These are phyloP conservation scores for Penicillium sp. DNA, from an alignment of 2,329 filamentous ascomycete genomes.

Conservation along the genomic window DNA sequence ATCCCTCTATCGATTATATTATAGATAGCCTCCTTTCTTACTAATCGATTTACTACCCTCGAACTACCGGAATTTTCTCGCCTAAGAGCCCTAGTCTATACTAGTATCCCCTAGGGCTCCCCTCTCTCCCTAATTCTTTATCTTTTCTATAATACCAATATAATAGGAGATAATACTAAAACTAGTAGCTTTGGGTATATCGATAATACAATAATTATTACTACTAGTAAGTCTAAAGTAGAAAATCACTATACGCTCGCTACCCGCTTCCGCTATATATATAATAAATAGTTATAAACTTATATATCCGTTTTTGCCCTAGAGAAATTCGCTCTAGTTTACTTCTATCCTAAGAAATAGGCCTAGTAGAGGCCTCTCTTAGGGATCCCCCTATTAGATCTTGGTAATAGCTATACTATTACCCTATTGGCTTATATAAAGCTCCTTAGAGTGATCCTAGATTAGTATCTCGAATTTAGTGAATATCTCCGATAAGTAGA, in stretches of 20 bases:
- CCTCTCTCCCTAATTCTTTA: too few species aligned
- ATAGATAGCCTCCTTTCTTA: neutral
- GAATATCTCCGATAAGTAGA: too few species aligned
- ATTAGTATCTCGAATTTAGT: too few species aligned
- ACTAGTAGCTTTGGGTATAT: too few species aligned
- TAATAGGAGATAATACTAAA: too few species aligned
- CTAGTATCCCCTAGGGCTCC: conserved; percentile 20
- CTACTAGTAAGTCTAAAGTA: neutral
- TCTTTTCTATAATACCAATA: too few species aligned
- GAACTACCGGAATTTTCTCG: neutral
- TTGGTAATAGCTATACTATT: neutral
- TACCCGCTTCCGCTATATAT: too few species aligned
- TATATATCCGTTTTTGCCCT: neutral
- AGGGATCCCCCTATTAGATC: too few species aligned
- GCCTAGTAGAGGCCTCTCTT: conserved; percentile 3
- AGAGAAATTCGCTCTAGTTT: neutral
- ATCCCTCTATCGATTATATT: neutral
- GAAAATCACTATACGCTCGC: too few species aligned
- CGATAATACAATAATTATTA: neutral
- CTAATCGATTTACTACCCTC: neutral
- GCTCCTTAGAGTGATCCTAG: too few species aligned
- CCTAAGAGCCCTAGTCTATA: neutral
- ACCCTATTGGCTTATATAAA: too few species aligned
- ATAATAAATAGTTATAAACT: neutral
- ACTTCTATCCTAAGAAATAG: neutral